Conservation (phyloP, 139 green algal genomes). For the Gonium pectorale region DNA sequence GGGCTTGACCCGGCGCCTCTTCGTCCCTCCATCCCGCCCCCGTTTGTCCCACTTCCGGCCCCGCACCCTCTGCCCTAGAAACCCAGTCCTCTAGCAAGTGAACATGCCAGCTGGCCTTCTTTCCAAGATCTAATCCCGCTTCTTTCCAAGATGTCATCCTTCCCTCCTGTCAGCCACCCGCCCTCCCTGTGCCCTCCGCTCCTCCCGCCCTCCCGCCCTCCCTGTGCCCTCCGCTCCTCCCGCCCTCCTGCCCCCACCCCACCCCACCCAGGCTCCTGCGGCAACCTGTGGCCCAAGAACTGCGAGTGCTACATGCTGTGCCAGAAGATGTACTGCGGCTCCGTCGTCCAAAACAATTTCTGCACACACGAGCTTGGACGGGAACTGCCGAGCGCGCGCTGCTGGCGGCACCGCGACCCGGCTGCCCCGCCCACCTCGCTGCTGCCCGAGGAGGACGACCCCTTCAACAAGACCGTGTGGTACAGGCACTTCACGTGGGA, state of each 20-base stretch:
- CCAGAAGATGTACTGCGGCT: neutral
- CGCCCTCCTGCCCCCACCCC: neutral
- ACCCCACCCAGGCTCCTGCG: conserved; percentile 24
- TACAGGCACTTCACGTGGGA: conserved; percentile 6
- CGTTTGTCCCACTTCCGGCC: no score
- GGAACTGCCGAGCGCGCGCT: neutral
- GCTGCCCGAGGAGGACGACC: conserved; percentile 3
- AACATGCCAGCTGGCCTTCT: neutral
- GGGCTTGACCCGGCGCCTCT: no score
- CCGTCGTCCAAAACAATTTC: neutral
- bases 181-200: neutral
- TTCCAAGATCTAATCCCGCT: neutral
- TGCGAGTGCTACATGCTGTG: conserved; percentile 21
- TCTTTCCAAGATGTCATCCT: neutral
- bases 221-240: no score
- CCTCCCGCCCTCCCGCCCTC: neutral
- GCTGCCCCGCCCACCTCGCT: neutral
- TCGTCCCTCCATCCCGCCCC: no score
- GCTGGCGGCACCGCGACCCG: neutral
- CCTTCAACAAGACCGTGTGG: neutral
- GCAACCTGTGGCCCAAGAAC: conserved; percentile 16
- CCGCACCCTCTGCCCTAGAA: no score
- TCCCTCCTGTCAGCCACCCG: neutral
- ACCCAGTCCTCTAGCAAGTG: neutral
- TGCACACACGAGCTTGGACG: conserved; percentile 14